A percentile compares a stretch with the other conserved stretches of the same genome.
Evolutionary conservation across 768 basidiomycete species (phyloP).

Genomic region (Auricularia auricula-judae): DNA sequence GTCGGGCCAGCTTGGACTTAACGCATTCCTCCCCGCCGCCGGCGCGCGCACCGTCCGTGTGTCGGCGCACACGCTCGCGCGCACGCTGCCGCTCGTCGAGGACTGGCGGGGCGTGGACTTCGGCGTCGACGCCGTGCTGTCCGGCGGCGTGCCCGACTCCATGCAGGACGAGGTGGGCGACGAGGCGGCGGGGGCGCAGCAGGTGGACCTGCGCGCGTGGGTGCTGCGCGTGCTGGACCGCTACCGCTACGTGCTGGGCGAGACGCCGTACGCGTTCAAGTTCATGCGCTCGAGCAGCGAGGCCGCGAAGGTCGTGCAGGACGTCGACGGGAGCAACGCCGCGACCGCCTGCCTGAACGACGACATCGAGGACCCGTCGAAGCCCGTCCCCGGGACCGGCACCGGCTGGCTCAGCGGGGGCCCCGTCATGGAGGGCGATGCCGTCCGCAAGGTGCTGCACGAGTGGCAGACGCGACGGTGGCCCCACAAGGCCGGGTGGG

Average conservation of each 20-base stretch:
- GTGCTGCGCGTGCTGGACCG: background rate
- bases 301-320: background rate
- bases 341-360: background rate
- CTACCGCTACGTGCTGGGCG: background rate
- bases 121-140: background rate
- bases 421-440: background rate
- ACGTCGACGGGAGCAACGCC: background rate
- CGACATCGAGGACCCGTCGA: background rate
- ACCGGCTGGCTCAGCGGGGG: background rate
- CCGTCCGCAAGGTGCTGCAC: background rate
- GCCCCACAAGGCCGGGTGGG: background rate
- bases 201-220: background rate
- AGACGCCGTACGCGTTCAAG: background rate
- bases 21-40: conserved; percentile 23
- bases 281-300: background rate
- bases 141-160: background rate
- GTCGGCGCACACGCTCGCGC: background rate
- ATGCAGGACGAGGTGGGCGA: background rate
- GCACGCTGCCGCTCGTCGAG: background rate
- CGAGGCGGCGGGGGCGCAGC: background rate
- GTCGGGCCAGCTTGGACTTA: conserved; percentile 22
- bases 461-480: background rate
- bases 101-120: background rate
- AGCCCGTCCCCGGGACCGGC: background rate
- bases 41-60: background rate